Evolutionary conservation across 805 yeast genomes (phyloP), one percentile per base, ranked within the genome.

Genomic region (Kluyveromyces starmeri): DNA sequence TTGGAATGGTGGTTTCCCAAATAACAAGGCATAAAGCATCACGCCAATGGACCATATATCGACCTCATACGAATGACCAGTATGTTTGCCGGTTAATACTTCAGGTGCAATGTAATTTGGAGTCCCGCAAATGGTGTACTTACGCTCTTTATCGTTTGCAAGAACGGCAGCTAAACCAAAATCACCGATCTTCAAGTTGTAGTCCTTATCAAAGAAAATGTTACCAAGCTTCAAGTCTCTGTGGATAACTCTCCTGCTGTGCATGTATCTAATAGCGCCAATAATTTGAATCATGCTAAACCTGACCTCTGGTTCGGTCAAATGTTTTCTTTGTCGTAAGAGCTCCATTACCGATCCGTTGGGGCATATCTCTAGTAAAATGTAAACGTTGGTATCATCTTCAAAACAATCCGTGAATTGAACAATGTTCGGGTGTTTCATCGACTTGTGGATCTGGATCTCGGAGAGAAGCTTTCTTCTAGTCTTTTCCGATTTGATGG

Each of bases 91-190:
- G 26, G 86, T 83, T 44, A 92, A 69, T 15, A 92, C 95, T 64
- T 92, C 99, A 6, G 99, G 99, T 1, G 98, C 96, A 54, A 92
- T 92, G 58, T 92, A 92, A 62, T 92, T 92, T 40, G 99, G 99
- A 16, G 99, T 92, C 36, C 99, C 99, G 61, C 99, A 92, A 37
- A 92, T 84, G 28, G 98, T 89, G 55, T 79, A 83, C 52, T 89
- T 85, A 45, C 89, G 76, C 33, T 83, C 83, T 38, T 70, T 71
- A 20, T 71, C 66, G 15, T 74, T 66, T 27, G 81, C 82, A 42
- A 92, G 69, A n/a, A 84, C 81, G 1, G 96, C 86, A n/a, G 99
- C 99, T 40, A 92, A 70, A 20, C 99, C 99, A 63, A 92, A 92
- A 59, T 92, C 99, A 44, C 99, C 98, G 42, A 92, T 82, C 58